Conservation (phyloP, 2,329 filamentous ascomycete genomes). For the Penicillium sp. region DNA sequence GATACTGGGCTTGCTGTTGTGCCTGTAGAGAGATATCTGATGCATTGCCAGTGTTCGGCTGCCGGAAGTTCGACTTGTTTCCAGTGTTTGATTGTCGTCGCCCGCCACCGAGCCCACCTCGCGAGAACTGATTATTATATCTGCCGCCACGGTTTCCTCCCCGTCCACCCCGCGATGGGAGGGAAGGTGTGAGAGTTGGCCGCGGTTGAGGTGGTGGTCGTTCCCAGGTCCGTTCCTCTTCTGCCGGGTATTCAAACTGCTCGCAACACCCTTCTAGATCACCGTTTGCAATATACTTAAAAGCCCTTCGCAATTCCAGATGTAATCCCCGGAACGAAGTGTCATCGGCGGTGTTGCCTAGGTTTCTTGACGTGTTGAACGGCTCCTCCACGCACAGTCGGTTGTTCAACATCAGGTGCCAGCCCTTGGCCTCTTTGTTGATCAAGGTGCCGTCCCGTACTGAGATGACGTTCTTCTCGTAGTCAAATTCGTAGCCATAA, state of each 20-base stretch:
- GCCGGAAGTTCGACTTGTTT: conserved; percentile 42
- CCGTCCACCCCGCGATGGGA: conserved; percentile 49
- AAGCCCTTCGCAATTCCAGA: conserved; percentile 82
- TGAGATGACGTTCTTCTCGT: conserved; percentile 78
- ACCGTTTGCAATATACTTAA: conserved; percentile 73
- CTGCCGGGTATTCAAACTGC: conserved; percentile 81
- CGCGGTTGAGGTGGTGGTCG: conserved; percentile 57
- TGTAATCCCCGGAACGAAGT: conserved; percentile 91
- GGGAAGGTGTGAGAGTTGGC: conserved; percentile 50
- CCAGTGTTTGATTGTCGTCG: conserved; percentile 60
- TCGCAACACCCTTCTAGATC: conserved; percentile 84
- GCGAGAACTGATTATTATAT: conserved; percentile 50
- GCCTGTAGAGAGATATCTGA: conserved; percentile 45
- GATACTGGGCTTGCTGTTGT: conserved; percentile 47
- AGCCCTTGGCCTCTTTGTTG: conserved; percentile 81
- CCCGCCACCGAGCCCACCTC: conserved; percentile 48
- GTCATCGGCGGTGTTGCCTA: conserved; percentile 95
- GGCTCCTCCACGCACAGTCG: conserved; percentile 93
- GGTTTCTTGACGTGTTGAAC: conserved; percentile 84
- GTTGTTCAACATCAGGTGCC: conserved; percentile 78
- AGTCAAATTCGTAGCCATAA: conserved; percentile 91
- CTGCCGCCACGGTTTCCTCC: conserved; percentile 52
- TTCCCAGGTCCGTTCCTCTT: conserved; percentile 64
- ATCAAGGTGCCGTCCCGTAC: conserved; percentile 77
- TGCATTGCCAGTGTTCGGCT: conserved; percentile 36